Base-by-base conservation (phyloP, 148 eudicot species). In the Mesembryanthemum crystallinum region DNA sequence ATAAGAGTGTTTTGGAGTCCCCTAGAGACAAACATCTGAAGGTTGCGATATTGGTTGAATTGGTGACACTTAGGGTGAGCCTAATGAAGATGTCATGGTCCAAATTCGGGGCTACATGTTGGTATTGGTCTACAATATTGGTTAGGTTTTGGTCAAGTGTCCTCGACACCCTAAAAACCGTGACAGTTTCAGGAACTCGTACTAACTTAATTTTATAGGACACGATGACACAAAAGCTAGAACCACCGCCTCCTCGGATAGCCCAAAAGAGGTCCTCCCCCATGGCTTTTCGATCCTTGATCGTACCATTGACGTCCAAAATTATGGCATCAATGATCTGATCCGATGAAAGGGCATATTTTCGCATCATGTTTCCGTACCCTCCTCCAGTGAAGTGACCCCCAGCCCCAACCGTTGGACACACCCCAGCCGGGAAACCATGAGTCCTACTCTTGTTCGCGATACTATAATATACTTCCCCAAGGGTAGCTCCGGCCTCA, bases 201-300 rank as follows among this genome's bases (percentile, higher is more conserved):
- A 67, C 71, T 25, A 67, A 32, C 20, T 67, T 67, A 4, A 67
- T 67, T 24, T 67, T 67, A 1, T 67, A 67, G 32, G 71, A 67
- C 23, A 67, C 47, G 10, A 67, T 67, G 21, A 25, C 52, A 67
- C 71, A 67, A 12, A 67, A 67, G 17, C 71, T 67, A 4, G 71
- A 67, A 13, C 71, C 71, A 42, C 71, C 71, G 8, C 71, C 71
- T 10, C 71, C 71, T 5, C 7, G 52, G 11, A 67, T 42, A 4
- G 71, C 71, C 71, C 71, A 67, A 67, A 67, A 67, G 9, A 67
- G 54, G 32, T 67, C 71, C 55, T 67, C 71, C 8, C 71, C 71
- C 71, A 67, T 67, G 21, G 54, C 71, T 8, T 67, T 25, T 11
- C 71, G 71, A 11, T 67, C 71, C 3, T 43, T 32, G 55, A 45